phyloP scores from a whole-genome alignment of 805 yeast species.

The Yamadazyma tumulicola region DNA sequence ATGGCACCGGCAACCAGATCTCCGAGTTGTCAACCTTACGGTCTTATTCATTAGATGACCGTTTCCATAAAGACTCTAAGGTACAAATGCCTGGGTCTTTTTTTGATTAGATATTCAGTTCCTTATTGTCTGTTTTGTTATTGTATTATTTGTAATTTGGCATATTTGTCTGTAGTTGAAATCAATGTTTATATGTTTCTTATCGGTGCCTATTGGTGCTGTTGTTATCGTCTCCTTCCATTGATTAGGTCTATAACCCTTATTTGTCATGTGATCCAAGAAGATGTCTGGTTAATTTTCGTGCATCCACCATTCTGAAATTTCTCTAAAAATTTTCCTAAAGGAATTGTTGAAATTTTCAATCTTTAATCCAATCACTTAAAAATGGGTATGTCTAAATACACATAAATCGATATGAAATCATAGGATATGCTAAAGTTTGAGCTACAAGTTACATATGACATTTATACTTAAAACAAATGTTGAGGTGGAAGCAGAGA shows the following conservation, averaged over 20 bases:
- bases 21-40: conserved; percentile 12
- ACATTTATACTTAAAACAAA: too few species aligned
- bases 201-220: not conserved
- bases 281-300: too few species aligned
- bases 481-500: too few species aligned
- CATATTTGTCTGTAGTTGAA: too few species aligned
- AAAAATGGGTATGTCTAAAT: conserved; percentile 26
- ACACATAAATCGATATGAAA: not conserved
- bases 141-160: too few species aligned
- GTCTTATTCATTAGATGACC: conserved; percentile 12
- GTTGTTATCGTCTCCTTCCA: not conserved
- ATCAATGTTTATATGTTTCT: too few species aligned
- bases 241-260: too few species aligned
- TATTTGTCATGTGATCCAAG: too few species aligned
- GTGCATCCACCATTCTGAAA: not conserved
- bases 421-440: not conserved
- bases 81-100: conserved; percentile 16
- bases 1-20: conserved; percentile 14
- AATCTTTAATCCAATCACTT: conserved; percentile 17
- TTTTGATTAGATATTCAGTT: too few species aligned
- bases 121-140: too few species aligned
- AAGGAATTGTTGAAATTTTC: conserved; percentile 2
- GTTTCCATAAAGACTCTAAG: conserved; percentile 2
- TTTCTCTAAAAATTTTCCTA: conserved; percentile 13
- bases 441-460: too few species aligned